Conservation (phyloP, 495 filamentous ascomycete genomes). For the Penicillium pulvis region DNA sequence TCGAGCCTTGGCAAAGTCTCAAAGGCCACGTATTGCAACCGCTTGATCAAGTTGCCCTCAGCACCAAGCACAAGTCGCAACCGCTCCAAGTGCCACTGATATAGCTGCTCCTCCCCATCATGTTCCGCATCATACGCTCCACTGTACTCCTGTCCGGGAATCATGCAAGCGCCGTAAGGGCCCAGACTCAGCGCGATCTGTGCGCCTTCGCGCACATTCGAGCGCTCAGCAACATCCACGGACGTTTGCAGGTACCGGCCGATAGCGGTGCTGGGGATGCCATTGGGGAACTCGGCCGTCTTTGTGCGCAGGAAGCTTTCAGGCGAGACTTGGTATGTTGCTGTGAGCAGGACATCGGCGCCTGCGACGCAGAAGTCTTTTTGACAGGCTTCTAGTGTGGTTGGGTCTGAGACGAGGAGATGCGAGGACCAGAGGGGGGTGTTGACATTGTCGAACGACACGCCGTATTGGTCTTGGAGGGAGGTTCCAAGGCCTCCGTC, state of each 20-base stretch:
- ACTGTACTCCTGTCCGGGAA: slow-evolving; percentile 64
- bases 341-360: slow-evolving; percentile 61
- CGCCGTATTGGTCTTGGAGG: slow-evolving; percentile 55
- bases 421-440: slow-evolving; percentile 69
- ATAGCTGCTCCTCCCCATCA: slow-evolving; percentile 41
- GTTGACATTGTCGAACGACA: slow-evolving; percentile 43
- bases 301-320: slow-evolving; percentile 53
- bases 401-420: slow-evolving; percentile 52
- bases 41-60: slow-evolving; percentile 23
- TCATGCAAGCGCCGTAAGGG: slow-evolving; percentile 66
- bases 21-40: slow-evolving; percentile 61
- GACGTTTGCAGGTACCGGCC: slow-evolving; percentile 26
- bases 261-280: slow-evolving; percentile 28
- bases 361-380: slow-evolving; percentile 53
- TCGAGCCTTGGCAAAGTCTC: slow-evolving; percentile 63
- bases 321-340: slow-evolving; percentile 63
- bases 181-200: slow-evolving; percentile 57
- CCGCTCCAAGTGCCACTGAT: slow-evolving; percentile 58
- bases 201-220: slow-evolving; percentile 24
- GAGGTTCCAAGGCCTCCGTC: slow-evolving; percentile 70
- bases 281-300: slow-evolving; percentile 21
- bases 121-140: slow-evolving; percentile 56
- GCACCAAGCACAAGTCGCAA: slow-evolving; percentile 48
- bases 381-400: slow-evolving; percentile 55
- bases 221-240: slow-evolving; percentile 37